Percentiles rank a stretch among this genome's conserved stretches.
Conservation (phyloP, 371 early-diverging fungal species). For the Syncephalastrum sp. region DNA sequence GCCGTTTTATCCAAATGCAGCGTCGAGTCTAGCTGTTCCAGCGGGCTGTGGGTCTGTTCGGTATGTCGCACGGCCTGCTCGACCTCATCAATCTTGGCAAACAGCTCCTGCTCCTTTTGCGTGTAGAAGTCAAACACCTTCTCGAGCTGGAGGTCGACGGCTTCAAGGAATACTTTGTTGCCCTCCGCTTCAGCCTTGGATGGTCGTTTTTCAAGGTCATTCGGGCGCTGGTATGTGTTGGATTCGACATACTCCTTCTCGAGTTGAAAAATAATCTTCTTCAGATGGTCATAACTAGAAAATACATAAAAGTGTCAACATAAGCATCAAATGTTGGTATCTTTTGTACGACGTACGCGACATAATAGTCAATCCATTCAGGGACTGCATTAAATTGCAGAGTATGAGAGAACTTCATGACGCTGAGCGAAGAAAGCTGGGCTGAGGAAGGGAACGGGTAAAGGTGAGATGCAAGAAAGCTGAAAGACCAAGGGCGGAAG, state of each 20-base stretch:
- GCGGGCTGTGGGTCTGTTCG: conserved; percentile 5
- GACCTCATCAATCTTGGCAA: conserved; percentile 27
- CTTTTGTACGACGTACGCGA: conserved; percentile 53
- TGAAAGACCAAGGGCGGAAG: background rate
- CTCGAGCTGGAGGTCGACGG: conserved; percentile 78
- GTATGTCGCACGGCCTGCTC: conserved; percentile 13
- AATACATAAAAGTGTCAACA: conserved; percentile 7
- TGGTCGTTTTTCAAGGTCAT: conserved; percentile 17
- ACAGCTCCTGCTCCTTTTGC: conserved; percentile 78
- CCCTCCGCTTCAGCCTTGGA: conserved; percentile 3
- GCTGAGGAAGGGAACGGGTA: background rate
- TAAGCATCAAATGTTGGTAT: background rate
- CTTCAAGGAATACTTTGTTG: conserved; percentile 51
- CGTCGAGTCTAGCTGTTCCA: conserved; percentile 21
- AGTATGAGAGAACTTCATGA: conserved; percentile 90
- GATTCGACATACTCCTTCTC: conserved; percentile 83
- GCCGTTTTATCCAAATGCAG: conserved; percentile 7
- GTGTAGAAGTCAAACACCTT: conserved; percentile 81
- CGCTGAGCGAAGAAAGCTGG: background rate
- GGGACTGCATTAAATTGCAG: conserved; percentile 89
- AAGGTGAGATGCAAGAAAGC: conserved; percentile 2
- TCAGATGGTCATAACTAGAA: conserved; percentile 79
- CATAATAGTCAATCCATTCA: conserved; percentile 85
- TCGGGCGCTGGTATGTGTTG: conserved; percentile 14
- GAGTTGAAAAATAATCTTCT: conserved; percentile 85